Evolutionary conservation across 345 rosid species (phyloP), one percentile per base, ranked within the genome.

Genomic region (Bretschneidera sinensis): DNA sequence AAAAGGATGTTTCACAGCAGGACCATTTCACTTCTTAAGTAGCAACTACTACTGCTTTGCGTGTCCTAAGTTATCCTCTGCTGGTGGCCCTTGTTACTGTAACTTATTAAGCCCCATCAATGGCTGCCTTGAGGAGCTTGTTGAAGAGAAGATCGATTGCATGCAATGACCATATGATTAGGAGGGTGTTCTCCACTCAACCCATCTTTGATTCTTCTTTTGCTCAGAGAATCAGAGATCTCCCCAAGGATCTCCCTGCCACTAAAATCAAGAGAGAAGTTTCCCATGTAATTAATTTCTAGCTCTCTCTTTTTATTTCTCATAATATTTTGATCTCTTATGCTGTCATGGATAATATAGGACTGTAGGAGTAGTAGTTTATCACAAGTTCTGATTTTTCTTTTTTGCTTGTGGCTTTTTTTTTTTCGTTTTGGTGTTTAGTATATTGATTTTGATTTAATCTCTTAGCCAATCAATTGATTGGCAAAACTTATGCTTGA

Each of bases 181-280:
- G 73, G 61, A 79, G 76, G 24, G 55, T 80, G 21, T 67, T 83
- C 73, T 77, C 90, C 39, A 57, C 95, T 6, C 76, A 78, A 47
- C 59, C 79, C 28, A 48, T 60, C 17, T 22, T 57, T 47, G 78
- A 61, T 49, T 17, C 87, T 25, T 73, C 90, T 60, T 84, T 85
- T 45, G 78, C 82, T 43, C 86, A 87, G 50, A 78, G 89, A 61
- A 60, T 87, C 65, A 76, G 91, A 62, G 85, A 85, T 74, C 85
- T 89, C 23, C 94, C 95, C 57, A 85, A 79, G 70, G 81, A 78
- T 31, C 73, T 81, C 51, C 94, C 89, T 1, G 75, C 67, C 21
- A 83, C 92, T 61, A 78, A 84, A 11, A 79, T 89, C 81, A 89
- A 79, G 71, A 69, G 78, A 16, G 79, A 78, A 33, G 96, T 80